These are phyloP conservation scores for Akebia trifoliata DNA, from an alignment of 164 flowering plant species.

Conservation along the genomic window DNA sequence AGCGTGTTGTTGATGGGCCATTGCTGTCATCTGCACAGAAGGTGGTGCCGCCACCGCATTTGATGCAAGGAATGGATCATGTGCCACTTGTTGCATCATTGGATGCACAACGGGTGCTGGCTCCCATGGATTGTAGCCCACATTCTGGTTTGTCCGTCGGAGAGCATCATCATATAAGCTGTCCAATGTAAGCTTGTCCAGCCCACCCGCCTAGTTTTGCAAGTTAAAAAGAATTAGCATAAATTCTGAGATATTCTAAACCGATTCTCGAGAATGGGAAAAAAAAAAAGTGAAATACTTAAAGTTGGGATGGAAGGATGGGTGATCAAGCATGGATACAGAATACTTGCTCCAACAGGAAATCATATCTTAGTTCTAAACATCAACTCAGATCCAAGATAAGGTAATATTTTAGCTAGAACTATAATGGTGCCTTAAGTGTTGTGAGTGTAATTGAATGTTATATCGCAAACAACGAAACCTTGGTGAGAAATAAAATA, in stretches of 20 bases:
- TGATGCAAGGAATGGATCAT: constrained; percentile 73
- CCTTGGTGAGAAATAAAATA: neutral
- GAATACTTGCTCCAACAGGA: too few species aligned
- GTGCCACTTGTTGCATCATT: constrained; percentile 43
- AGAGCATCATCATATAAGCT: constrained; percentile 82
- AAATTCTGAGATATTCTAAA: too few species aligned
- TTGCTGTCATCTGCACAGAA: constrained; percentile 60
- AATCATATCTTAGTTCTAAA: too few species aligned
- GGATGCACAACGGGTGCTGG: constrained; percentile 33
- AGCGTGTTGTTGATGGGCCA: constrained; percentile 68
- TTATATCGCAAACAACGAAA: neutral
- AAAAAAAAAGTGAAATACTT: too few species aligned
- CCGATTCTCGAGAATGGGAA: too few species aligned
- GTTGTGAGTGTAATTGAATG: too few species aligned
- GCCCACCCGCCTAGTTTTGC: constrained; percentile 63
- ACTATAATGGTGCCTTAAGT: too few species aligned
- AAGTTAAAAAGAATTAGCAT: neutral
- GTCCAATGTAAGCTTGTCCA: constrained; percentile 74
- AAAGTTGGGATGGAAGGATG: too few species aligned
- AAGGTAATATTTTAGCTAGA: too few species aligned
- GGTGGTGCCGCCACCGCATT: constrained; percentile 46
- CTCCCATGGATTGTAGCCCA: constrained; percentile 86
- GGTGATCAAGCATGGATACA: too few species aligned
- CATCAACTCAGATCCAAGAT: too few species aligned
- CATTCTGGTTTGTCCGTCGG: constrained; percentile 54